These are phyloP conservation scores for Hymenotorrendiella dingleyae DNA, from an alignment of 2,329 filamentous ascomycete genomes.

Conservation along the genomic window DNA sequence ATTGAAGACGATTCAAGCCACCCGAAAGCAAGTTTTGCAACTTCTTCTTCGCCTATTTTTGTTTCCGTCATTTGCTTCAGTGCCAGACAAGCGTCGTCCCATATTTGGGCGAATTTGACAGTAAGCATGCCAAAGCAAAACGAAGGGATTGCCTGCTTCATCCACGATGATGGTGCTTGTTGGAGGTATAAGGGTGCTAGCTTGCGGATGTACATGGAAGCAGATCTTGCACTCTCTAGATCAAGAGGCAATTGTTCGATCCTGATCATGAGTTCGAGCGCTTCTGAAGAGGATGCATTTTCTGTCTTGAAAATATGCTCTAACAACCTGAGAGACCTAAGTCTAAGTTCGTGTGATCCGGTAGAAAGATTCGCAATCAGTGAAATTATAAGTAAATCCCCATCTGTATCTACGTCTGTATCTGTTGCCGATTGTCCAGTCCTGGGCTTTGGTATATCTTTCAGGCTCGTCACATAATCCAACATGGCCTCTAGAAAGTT, in stretches of 20 bases:
- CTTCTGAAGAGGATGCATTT: constrained; percentile 43
- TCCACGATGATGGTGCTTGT: constrained; percentile 60
- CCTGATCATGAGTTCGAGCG: constrained; percentile 62
- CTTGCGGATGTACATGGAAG: constrained; percentile 82
- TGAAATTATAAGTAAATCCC: constrained; percentile 56
- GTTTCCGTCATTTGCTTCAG: constrained; percentile 69
- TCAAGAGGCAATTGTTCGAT: constrained; percentile 76
- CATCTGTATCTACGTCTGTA: constrained; percentile 42
- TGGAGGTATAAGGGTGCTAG: constrained; percentile 44
- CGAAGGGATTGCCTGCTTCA: constrained; percentile 66
- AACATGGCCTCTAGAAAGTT: constrained; percentile 62
- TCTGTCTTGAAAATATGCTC: constrained; percentile 49
- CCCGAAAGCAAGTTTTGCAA: constrained; percentile 67
- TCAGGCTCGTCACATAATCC: constrained; percentile 42
- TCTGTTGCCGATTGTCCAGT: constrained; percentile 4
- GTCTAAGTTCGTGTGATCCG: constrained; percentile 67
- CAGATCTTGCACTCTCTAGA: constrained; percentile 66
- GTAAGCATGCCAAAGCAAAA: constrained; percentile 90
- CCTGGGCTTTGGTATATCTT: constrained; percentile 14
- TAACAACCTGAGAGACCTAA: constrained; percentile 68
- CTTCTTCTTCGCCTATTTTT: constrained; percentile 64
- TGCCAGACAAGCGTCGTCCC: constrained; percentile 75
- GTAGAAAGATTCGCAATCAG: constrained; percentile 70
- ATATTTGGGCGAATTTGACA: constrained; percentile 75
- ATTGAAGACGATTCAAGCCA: constrained; percentile 64